Conservation (phyloP, 495 filamentous ascomycete species). For the Tricharina praecox region DNA sequence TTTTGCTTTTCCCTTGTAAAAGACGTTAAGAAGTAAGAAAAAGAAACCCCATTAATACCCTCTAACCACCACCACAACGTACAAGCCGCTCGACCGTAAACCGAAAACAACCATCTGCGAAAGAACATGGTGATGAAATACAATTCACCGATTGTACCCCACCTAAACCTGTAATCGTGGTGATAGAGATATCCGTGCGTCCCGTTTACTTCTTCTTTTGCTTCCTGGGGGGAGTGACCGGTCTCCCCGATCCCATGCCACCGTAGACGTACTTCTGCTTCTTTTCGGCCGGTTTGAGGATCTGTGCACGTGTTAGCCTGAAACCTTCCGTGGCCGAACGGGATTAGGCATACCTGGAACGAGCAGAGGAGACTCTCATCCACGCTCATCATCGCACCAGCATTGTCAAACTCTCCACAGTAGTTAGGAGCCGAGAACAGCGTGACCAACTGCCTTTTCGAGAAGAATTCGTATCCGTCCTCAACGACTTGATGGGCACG, state of each 20-base stretch:
- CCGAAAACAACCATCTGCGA: not conserved
- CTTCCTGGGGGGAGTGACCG: slow-evolving; percentile 81
- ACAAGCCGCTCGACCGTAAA: not conserved
- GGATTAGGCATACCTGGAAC: slow-evolving; percentile 99
- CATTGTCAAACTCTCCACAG: slow-evolving; percentile 98
- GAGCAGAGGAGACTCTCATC: slow-evolving; percentile 96
- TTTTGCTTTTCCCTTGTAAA: slow-evolving; percentile 2
- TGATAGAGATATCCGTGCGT: not conserved
- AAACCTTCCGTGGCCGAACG: no score
- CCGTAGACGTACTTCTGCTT: slow-evolving; percentile 99
- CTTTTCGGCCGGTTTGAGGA: slow-evolving; percentile 99
- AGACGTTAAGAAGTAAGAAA: slow-evolving; percentile 3
- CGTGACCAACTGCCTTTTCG: slow-evolving; percentile 91
- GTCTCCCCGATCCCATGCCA: slow-evolving; percentile 70
- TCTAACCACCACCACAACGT: slow-evolving; percentile 1
- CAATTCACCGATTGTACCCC: slow-evolving; percentile 1
- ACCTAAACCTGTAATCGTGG: not conserved
- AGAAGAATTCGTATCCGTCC: slow-evolving; percentile 99
- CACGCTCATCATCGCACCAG: slow-evolving; percentile 99
- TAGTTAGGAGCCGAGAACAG: slow-evolving; percentile 98
- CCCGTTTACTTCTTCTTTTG: slow-evolving; percentile 66
- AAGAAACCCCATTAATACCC: slow-evolving; percentile 3
- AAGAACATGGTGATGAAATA: slow-evolving; percentile 3
- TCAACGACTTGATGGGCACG: slow-evolving; percentile 98
- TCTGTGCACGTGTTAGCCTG: no score